Evolutionary conservation across 2,329 filamentous ascomycete genomes (phyloP).

Genomic region (Dothideomycetes sp.): DNA sequence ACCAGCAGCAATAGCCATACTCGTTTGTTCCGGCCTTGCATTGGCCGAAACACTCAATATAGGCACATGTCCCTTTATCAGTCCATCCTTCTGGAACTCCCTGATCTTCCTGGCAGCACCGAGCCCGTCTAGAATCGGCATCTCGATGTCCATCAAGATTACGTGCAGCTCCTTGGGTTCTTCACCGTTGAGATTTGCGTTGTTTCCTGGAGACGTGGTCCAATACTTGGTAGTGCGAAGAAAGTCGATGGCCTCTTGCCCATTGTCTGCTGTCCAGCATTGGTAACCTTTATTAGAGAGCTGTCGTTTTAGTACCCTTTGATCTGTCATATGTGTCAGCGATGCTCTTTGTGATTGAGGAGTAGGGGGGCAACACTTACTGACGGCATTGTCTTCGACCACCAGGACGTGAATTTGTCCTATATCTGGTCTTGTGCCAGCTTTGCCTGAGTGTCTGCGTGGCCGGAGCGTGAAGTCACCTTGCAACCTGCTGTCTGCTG

Average conservation of each 20-base stretch:
- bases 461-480: not conserved
- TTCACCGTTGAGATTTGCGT: slow-evolving; percentile 5
- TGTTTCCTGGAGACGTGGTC: no score
- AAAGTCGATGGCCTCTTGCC: slow-evolving; percentile 29
- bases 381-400: slow-evolving; percentile 27
- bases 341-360: no score
- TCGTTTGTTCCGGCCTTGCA: slow-evolving; percentile 64
- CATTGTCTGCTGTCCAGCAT: slow-evolving; percentile 32
- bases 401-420: slow-evolving; percentile 12
- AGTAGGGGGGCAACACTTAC: no score
- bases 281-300: slow-evolving; percentile 28
- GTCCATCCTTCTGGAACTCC: slow-evolving; percentile 53
- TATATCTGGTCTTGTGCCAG: slow-evolving; percentile 1
- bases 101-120: slow-evolving; percentile 62
- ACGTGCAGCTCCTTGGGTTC: slow-evolving; percentile 26
- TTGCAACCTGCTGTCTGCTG: not conserved
- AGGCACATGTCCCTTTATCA: slow-evolving; percentile 55
- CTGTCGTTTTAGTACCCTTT: slow-evolving; percentile 32
- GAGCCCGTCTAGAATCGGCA: slow-evolving; percentile 58
- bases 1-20: slow-evolving; percentile 59
- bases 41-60: slow-evolving; percentile 77
- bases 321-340: slow-evolving; percentile 27
- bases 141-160: slow-evolving; percentile 52
- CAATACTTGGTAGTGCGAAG: slow-evolving; percentile 21
- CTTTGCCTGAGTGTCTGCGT: not conserved